Evolutionary conservation across 2,329 filamentous ascomycete species (phyloP), one percentile per base, ranked within the genome.

Genomic region (Stagonosporopsis tanaceti): DNA sequence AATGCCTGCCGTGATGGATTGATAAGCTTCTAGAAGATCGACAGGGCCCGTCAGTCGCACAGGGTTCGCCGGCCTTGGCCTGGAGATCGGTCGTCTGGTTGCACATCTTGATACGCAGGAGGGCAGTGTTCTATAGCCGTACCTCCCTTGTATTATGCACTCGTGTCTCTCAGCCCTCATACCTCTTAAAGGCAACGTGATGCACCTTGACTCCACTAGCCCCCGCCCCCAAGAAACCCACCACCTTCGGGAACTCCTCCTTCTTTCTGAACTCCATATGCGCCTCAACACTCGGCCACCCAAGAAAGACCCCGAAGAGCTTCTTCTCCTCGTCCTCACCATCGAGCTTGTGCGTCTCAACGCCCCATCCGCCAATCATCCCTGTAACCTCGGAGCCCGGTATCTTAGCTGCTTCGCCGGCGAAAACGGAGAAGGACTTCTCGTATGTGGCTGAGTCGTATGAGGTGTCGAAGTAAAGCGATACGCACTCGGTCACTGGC

Each of bases 261-360:
- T 79, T 80, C 61, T 81, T 72, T 51, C 78, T 73, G 30, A 78
- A 82, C 46, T 70, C 70, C 76, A 79, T 72, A 68, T 86, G 84
- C 45, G 73, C 75, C 34, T 84, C 80, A 20, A 82, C 74, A 63
- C 75, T 81, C 47, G 79, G 71, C 84, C 84, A 87, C 5, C 83
- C 84, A 51, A 84, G 72, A 17, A 76, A 74, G n/a, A 78, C 56
- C 4, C 81, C 63, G 63, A 78, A 78, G 53, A 79, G 68, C 52
- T 77, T 76, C 3, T 73, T 70, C 4, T 75, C 74, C 0, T 72
- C 61, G 1, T 57, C 63, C 2, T 59, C 64, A 1, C 62, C 64
- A 41, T 62, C 64, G 47, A 60, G 62, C 40, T 41, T 48, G 8
- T 60, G 64, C 50, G 57, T 54, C 48, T 78, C 76, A 2, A 78